phyloP scores from a whole-genome alignment of 179 eudicot genomes.

The Nepenthes alata region DNA sequence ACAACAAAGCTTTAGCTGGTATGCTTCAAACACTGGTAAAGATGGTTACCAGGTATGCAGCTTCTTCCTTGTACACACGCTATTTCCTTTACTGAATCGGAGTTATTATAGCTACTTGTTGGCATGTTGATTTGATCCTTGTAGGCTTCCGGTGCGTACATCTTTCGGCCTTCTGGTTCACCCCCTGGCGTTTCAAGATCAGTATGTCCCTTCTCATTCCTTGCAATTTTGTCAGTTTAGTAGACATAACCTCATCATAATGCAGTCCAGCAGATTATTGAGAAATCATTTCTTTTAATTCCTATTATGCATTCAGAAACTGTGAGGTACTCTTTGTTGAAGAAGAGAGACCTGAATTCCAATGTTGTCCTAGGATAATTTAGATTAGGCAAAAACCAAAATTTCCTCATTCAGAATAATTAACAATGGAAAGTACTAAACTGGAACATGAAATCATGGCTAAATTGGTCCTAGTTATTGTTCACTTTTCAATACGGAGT shows the following conservation, averaged over 20 bases:
- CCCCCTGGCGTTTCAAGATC: slow-evolving; percentile 26
- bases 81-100: background rate
- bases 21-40: slow-evolving; percentile 25
- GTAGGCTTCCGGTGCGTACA: slow-evolving; percentile 81
- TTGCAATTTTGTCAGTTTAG: background rate
- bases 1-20: slow-evolving; percentile 59
- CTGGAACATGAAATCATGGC: background rate
- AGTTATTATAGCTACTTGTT: background rate
- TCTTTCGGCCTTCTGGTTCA: slow-evolving; percentile 59
- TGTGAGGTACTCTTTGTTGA: too few relatives aligned
- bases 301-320: too few relatives aligned
- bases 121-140: background rate
- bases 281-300: too few relatives aligned
- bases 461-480: background rate
- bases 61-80: background rate
- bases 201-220: slow-evolving; percentile 27
- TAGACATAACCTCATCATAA: background rate
- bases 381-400: background rate
- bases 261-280: background rate
- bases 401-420: background rate
- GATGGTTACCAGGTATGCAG: slow-evolving; percentile 35
- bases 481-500: background rate
- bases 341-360: background rate
- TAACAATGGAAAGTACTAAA: background rate
- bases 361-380: too few relatives aligned